Evolutionary conservation across 192 early-diverging fungal species (phyloP), one percentile per base, ranked within the genome.

Genomic region (Dispira simplex): DNA sequence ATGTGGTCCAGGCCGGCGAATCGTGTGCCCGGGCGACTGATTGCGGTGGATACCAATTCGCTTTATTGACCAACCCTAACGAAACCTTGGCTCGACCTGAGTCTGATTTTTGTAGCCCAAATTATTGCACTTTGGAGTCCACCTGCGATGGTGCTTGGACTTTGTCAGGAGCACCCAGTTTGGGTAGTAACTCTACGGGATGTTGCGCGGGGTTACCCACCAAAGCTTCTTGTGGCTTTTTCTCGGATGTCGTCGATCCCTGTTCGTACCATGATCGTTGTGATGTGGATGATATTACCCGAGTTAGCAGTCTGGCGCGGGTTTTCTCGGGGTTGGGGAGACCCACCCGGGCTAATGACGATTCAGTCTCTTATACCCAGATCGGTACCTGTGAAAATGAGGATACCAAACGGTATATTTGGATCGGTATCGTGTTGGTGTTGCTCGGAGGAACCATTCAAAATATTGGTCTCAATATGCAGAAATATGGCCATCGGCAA

Each of bases 391-490:
- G 79, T 63, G 70, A 68, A 14, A 67, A 65, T 46, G 72, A 78
- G 46, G 75, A 81, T 66, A 70, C 75, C 46, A 68, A 73, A 28
- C 72, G 75, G 63, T 69, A 77, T 62, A 68, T 81, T 44, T 89
- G 86, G 86, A 85, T 90, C 21, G 88, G 88, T 32, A 79, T 90
- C 43, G 69, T 90, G 26, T 71, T 90, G 56, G 79, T 77, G 11
- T 65, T 90, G 26, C 70, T 86, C 26, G 83, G 84, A 32, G 82
- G 83, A 8, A 78, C 82, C 11, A 77, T 79, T 11, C 71, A 82
- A 45, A 90, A 90, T 66, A 70, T 90, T 55, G 88, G 88, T 20
- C 70, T 90, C 25, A 90, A 90, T 63, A 66, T 88, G 64, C 88
- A 90, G 70, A 90, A 90, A 58, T 79, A 86, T 20, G 88, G 86